Evolutionary conservation across 352 stramenopile genomes (phyloP), one percentile per base, ranked within the genome.

Genomic region (Pythium insidiosum): DNA sequence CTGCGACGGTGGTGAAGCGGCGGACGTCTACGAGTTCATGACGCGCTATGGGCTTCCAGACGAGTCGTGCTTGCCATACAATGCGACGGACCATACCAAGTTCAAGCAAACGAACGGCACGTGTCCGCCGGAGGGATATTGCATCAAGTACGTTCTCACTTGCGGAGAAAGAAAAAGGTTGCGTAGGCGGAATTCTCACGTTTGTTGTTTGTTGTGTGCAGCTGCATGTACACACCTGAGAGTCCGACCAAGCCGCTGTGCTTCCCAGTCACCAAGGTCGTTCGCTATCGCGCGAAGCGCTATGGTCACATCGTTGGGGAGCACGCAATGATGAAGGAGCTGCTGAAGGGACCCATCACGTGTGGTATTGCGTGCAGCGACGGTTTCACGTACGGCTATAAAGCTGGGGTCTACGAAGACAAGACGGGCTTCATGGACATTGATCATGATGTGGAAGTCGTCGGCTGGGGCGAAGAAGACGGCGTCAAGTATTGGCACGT

Each of bases 401-500:
- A 79, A 25, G 93, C 88, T 19, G 94, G 95, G 4, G 88, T 98
- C 43, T 70, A 96, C 28, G 68, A 95, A 38, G 79, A 95, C 55
- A 97, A 88, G 47, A 92, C 73, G 6, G 73, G 76, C 5, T 88
- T 88, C 30, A 89, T 81, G 63, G 72, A 87, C 48, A 75, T 94
- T 56, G 73, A 92, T 52, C 80, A 92, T 62, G 80, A 89, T 44
- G 71, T 88, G 18, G 77, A 88, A 43, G 38, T 89, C 20, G 74
- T 92, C 21, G 95, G 94, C 13, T 99, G 94, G 94, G 95, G 95
- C 43, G 77, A 86, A 38, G 74, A 87, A 29, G 66, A 95, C 43
- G 70, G 86, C 50, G 60, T 91, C 51, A 94, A 96, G 68, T 99
- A 97, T 69, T 99, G 95, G 95, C 93, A 98, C 66, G 73, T 97